A percentile compares a stretch with the other conserved stretches of the same genome.
Conservation (phyloP, 306 rosid species). For the Vigna mungo region DNA sequence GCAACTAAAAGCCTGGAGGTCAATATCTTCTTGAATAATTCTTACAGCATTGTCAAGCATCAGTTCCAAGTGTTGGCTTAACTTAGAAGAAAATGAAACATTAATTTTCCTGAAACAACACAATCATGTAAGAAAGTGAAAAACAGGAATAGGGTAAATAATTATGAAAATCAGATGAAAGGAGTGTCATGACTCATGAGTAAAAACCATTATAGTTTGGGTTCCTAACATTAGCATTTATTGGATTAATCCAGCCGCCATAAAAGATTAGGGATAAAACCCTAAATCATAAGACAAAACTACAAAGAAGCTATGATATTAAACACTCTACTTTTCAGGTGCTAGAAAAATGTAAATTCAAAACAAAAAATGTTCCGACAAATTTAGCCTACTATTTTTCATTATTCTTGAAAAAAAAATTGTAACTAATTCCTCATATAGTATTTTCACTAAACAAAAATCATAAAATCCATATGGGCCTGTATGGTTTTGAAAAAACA, state of each 20-base stretch:
- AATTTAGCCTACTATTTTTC: neutral
- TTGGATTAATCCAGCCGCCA: slow-evolving; percentile 9
- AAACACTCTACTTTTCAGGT: neutral
- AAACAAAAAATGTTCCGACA: neutral
- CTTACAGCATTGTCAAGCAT: slow-evolving; percentile 63
- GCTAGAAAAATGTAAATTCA: slow-evolving; percentile 1
- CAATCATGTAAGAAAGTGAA: slow-evolving; percentile 33
- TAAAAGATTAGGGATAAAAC: neutral
- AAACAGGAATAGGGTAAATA: slow-evolving; percentile 18
- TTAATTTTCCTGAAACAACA: slow-evolving; percentile 63
- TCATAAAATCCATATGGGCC: neutral
- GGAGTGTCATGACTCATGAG: slow-evolving; percentile 22
- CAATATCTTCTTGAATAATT: slow-evolving; percentile 61
- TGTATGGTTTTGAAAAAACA: neutral
- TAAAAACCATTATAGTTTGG: neutral
- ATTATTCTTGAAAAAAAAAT: neutral
- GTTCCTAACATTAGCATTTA: slow-evolving; percentile 1
- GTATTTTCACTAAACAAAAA: neutral
- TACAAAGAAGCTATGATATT: slow-evolving; percentile 22
- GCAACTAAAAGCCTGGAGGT: slow-evolving; percentile 53
- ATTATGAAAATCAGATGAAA: slow-evolving; percentile 31
- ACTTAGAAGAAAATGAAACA: slow-evolving; percentile 60
- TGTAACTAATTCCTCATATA: neutral
- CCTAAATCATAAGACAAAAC: neutral
- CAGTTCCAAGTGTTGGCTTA: slow-evolving; percentile 63